Evolutionary conservation across 441 rosid species (phyloP).

Genomic region (Eutrema salsugineum): DNA sequence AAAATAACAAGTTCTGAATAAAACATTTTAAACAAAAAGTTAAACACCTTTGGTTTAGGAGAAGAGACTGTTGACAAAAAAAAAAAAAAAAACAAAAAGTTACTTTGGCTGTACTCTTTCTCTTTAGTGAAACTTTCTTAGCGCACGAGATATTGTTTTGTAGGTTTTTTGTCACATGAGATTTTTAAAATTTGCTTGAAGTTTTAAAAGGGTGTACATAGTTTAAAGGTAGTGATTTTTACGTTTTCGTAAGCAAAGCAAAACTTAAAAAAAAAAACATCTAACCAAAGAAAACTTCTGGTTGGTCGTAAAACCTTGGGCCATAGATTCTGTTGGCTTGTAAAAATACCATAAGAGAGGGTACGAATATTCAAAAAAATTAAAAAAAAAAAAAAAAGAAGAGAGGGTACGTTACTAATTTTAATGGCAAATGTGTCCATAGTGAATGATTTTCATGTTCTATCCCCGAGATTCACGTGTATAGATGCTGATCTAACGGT

Average conservation of each 20-base stretch:
- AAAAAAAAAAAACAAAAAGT: too few relatives aligned
- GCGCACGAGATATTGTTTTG: not conserved
- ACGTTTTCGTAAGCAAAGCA: not conserved
- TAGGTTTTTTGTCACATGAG: not conserved
- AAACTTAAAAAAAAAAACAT: not conserved
- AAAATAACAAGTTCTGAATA: too few relatives aligned
- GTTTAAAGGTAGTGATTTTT: not conserved
- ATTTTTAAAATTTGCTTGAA: not conserved
- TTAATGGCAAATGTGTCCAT: conserved; percentile 11
- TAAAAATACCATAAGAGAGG: not conserved
- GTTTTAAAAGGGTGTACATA: not conserved
- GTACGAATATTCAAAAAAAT: too few relatives aligned
- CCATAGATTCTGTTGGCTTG: conserved; percentile 8
- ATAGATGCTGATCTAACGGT: conserved; percentile 12
- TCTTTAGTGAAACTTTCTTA: not conserved
- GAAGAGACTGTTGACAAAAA: too few relatives aligned
- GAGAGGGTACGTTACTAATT: not conserved
- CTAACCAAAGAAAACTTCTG: not conserved
- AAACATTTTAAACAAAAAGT: too few relatives aligned
- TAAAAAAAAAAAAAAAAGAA: not conserved
- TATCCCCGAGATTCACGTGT: not conserved
- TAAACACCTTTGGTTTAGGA: too few relatives aligned
- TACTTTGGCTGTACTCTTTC: not conserved
- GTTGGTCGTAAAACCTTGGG: conserved; percentile 7
- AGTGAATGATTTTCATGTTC: not conserved